Percentiles rank a stretch among this genome's conserved stretches.
These are phyloP conservation scores for Exophiala alcalophila DNA, from an alignment of 2,329 filamentous ascomycete genomes.

Conservation along the genomic window DNA sequence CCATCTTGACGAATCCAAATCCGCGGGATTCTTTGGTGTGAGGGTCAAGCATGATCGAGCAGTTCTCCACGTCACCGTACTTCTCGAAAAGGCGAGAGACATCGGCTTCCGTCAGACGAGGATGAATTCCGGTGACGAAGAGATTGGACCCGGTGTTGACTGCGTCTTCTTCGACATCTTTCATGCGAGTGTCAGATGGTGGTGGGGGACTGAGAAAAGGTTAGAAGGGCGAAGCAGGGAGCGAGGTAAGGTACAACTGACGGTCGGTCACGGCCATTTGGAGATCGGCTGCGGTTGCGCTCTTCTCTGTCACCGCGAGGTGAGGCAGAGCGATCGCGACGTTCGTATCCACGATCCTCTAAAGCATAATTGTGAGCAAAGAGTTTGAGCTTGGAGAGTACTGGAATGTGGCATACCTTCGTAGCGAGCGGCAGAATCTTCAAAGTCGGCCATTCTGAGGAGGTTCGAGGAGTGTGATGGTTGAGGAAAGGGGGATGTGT, in stretches of 20 bases:
- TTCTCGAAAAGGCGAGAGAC: slow-evolving; percentile 96
- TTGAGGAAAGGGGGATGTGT: slow-evolving; percentile 4
- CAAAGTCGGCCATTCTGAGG: slow-evolving; percentile 56
- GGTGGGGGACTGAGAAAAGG: slow-evolving; percentile 41
- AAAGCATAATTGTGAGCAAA: slow-evolving; percentile 19
- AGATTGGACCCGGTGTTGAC: slow-evolving; percentile 95
- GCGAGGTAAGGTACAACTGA: slow-evolving; percentile 36
- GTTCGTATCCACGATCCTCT: slow-evolving; percentile 63
- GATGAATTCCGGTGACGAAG: slow-evolving; percentile 97
- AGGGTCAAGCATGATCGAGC: slow-evolving; percentile 98
- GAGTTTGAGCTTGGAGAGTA: too few species aligned
- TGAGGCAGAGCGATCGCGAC: slow-evolving; percentile 65
- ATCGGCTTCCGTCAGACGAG: slow-evolving; percentile 82
- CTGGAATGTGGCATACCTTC: slow-evolving; percentile 60
- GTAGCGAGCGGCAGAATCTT: slow-evolving; percentile 63
- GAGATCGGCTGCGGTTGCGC: slow-evolving; percentile 63
- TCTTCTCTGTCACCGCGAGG: slow-evolving; percentile 58
- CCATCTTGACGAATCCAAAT: slow-evolving; percentile 99
- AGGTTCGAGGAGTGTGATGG: background rate
- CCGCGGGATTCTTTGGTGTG: slow-evolving; percentile 98
- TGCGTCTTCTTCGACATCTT: slow-evolving; percentile 59
- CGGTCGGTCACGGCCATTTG: slow-evolving; percentile 58
- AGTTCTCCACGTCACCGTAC: slow-evolving; percentile 97
- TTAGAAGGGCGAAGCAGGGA: slow-evolving; percentile 21
- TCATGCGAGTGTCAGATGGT: slow-evolving; percentile 46